A percentile compares a stretch with the other conserved stretches of the same genome.
phyloP scores from a whole-genome alignment of 1,139 yeast genomes.

The Protomyces inouyei region DNA sequence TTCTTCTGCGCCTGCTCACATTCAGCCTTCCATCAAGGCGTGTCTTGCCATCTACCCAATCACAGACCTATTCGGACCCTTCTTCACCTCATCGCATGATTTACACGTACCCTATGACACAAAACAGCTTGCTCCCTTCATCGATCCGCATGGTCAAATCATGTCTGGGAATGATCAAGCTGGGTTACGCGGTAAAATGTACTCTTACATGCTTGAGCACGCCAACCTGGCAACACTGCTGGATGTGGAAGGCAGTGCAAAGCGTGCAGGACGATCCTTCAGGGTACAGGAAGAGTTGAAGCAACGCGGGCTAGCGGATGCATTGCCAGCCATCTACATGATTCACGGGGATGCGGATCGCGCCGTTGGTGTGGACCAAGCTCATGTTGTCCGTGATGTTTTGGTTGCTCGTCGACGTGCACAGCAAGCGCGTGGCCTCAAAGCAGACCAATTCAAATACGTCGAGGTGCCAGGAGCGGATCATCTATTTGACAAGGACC shows the following conservation, averaged over 20 bases:
- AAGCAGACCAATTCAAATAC: background rate
- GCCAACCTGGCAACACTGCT: slow-evolving; percentile 10
- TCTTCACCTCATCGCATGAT: slow-evolving; percentile 4
- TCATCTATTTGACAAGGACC: slow-evolving; percentile 6
- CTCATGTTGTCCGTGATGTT: background rate
- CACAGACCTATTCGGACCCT: slow-evolving; percentile 1
- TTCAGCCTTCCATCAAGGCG: background rate
- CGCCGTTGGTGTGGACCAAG: slow-evolving; percentile 11
- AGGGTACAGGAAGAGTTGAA: background rate
- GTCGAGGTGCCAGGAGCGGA: slow-evolving; percentile 13
- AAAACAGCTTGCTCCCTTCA: background rate
- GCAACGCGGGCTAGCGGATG: background rate
- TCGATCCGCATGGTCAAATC: slow-evolving; percentile 1
- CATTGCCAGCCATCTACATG: slow-evolving; percentile 8
- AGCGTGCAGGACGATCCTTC: background rate
- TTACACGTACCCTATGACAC: background rate
- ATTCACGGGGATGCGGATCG: slow-evolving; percentile 14
- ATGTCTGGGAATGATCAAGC: background rate
- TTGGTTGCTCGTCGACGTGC: background rate
- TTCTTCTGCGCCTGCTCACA: slow-evolving; percentile 31
- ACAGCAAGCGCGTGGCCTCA: background rate
- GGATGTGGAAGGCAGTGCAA: background rate
- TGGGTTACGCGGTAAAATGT: background rate
- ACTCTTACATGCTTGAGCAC: slow-evolving; percentile 2
- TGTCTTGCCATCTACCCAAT: slow-evolving; percentile 21